Evolutionary conservation across 164 flowering plant species (phyloP).

Genomic region (Paratinospora sagittata): DNA sequence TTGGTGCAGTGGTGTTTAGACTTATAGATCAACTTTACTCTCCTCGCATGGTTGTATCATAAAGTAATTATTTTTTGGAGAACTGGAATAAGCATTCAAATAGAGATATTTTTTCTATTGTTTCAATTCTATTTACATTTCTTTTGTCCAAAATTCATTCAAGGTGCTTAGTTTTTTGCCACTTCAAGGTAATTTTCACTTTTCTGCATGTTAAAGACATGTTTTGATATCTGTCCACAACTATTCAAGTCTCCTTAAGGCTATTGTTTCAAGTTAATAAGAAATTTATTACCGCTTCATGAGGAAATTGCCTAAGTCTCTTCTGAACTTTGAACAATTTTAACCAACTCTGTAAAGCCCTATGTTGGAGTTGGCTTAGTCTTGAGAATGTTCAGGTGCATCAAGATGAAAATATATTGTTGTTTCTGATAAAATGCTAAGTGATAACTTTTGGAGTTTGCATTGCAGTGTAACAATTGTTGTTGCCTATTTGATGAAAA

Average conservation of each 20-base stretch:
- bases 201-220: not conserved
- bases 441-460: slow-evolving; percentile 7
- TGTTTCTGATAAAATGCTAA: not conserved
- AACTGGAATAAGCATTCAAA: no score
- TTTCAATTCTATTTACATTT: not conserved
- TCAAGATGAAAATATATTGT: not conserved
- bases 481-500: slow-evolving; percentile 80
- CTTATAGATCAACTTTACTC: not conserved
- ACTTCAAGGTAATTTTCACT: not conserved
- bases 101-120: not conserved
- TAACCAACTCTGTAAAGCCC: not conserved
- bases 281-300: not conserved
- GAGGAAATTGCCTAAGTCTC: not conserved
- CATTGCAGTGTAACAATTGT: slow-evolving; percentile 67
- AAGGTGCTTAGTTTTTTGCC: not conserved
- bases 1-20: not conserved
- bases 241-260: no score
- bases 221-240: no score
- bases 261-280: not conserved
- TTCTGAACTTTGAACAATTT: not conserved
- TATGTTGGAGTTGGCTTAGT: not conserved
- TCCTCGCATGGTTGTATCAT: not conserved
- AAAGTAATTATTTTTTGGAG: not conserved
- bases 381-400: not conserved
- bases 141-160: not conserved